phyloP scores from a whole-genome alignment of 176 grass and related monocot species.

The Eleusine indica region DNA sequence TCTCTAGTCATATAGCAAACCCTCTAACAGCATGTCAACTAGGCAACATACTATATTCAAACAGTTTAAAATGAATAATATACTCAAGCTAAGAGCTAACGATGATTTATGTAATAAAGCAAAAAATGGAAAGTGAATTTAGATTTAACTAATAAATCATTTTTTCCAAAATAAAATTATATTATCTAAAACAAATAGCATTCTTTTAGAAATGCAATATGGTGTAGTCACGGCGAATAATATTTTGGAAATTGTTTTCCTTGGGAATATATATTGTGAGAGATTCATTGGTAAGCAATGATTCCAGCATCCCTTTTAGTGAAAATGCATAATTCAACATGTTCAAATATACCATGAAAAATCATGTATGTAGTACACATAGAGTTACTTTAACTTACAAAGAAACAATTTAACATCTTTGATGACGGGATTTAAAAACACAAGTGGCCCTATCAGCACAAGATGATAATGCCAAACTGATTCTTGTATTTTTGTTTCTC shows the following conservation, averaged over 20 bases:
- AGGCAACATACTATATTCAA: not conserved
- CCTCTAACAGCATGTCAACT: not conserved
- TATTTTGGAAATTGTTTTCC: no score
- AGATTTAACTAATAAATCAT: not conserved
- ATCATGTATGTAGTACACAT: not conserved
- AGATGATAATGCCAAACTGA: not conserved
- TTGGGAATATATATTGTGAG: not conserved
- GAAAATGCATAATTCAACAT: not conserved
- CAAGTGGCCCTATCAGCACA: not conserved
- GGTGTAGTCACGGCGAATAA: not conserved
- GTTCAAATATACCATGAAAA: not conserved
- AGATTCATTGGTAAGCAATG: not conserved
- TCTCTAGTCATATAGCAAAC: slow-evolving; percentile 6
- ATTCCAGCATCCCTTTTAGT: not conserved
- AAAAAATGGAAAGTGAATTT: not conserved
- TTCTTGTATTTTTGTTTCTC: not conserved
- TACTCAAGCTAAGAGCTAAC: slow-evolving; percentile 9
- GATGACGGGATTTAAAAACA: not conserved
- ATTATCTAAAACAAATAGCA: slow-evolving; percentile 18
- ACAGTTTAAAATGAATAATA: not conserved
- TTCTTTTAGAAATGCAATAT: not conserved
- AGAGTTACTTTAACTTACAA: not conserved
- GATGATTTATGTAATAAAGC: slow-evolving; percentile 11
- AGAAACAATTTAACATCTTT: not conserved
- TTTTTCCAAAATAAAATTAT: slow-evolving; percentile 9